phyloP scores from a whole-genome alignment of 2,329 filamentous ascomycete species.

The Proliferodiscus dingleyae region DNA sequence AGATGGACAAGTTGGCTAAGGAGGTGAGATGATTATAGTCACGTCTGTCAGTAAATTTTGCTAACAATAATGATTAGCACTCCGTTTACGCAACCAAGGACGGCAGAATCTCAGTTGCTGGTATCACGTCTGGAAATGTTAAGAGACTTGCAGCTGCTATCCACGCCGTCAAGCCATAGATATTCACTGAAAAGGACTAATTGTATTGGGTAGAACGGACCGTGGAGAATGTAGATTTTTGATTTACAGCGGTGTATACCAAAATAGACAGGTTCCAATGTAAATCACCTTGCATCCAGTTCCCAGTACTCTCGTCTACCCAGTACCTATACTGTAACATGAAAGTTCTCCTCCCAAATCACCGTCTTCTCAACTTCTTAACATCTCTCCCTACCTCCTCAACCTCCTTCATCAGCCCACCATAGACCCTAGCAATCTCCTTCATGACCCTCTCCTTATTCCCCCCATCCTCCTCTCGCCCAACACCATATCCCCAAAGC shows the following conservation, averaged over 20 bases:
- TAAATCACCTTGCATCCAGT: neutral
- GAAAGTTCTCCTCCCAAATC: neutral
- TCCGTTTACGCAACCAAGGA: constrained; percentile 97
- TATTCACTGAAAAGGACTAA: neutral
- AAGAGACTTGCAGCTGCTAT: constrained; percentile 77
- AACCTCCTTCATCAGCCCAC: constrained; percentile 26
- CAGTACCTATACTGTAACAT: neutral
- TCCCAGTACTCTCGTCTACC: too few relatives aligned
- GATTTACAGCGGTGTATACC: too few relatives aligned
- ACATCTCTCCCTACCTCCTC: constrained; percentile 30
- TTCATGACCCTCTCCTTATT: constrained; percentile 31
- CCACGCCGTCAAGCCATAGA: constrained; percentile 64
- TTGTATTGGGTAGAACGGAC: too few relatives aligned
- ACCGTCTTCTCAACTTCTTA: constrained; percentile 26
- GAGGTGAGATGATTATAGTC: constrained; percentile 52
- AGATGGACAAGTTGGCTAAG: constrained; percentile 88
- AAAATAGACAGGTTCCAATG: neutral
- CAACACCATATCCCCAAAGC: too few relatives aligned
- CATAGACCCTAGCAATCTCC: constrained; percentile 31
- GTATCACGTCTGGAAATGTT: constrained; percentile 76
- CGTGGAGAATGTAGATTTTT: too few relatives aligned
- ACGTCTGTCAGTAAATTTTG: constrained; percentile 1
- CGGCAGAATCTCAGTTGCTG: constrained; percentile 79
- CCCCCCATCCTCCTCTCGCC: too few relatives aligned
- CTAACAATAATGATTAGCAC: constrained; percentile 50